Evolutionary conservation across 768 basidiomycete species (phyloP), one percentile per base, ranked within the genome.

Genomic region (Suillus ampliporus): DNA sequence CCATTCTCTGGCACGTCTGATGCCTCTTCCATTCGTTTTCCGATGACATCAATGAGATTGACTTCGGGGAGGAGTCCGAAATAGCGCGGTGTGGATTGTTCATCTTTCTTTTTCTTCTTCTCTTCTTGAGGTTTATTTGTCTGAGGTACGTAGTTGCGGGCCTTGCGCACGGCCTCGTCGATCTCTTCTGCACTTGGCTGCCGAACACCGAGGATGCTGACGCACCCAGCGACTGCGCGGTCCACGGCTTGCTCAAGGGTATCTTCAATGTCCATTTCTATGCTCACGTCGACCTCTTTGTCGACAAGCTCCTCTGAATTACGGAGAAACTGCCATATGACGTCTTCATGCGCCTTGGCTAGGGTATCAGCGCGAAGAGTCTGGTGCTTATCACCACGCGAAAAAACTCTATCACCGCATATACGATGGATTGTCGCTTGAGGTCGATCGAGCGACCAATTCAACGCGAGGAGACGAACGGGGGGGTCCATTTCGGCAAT

Each of bases 381-480:
- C 72, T 98, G 91, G 78, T 99, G 97, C 65, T 90, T 92, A 5
- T 86, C 84, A 0, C 97, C 97, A 5, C 97, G 89, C 17, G 66
- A 62, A 6, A 84, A 69, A 59, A 99, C 82, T 23, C 96, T 90
- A 60, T 92, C 86, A 1, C 85, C 83, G 70, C 92, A 95, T 37
- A 96, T 81, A 1, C 90, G 85, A 67, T 93, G 89, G 31, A 91
- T 76, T 19, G 81, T 87, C 2, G 88, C 79, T 1, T 77, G 85
- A 1, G 90, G 83, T 43, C 79, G 73, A 61, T 84, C 83, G 62
- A 87, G 63, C 2, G 83, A 71, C 93, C 94, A 99, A 72, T 94
- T 80, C 28, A 98, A 84, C 0, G 89, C 95, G 61, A 99, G 79
- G 14, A 95, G 82, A 2, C 90, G 89, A 14, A 90, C 86, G 10